Evolutionary conservation across 2,329 filamentous ascomycete species (phyloP).

Genomic region (Alternaria gansuensis): DNA sequence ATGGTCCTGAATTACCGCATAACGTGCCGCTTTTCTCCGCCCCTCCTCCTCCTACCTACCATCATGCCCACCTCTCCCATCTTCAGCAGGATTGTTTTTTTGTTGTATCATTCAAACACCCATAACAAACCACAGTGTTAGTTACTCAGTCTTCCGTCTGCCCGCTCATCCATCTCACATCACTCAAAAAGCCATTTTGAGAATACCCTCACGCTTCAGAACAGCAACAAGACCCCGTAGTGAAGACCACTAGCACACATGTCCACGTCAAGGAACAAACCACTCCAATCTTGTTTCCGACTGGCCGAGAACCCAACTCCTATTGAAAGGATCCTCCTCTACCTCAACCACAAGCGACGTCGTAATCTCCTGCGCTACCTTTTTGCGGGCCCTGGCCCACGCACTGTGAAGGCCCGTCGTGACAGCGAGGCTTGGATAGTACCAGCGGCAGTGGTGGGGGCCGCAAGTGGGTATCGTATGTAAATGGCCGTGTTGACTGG

Average conservation of each 20-base stretch:
- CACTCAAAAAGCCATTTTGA: slow-evolving; percentile 22
- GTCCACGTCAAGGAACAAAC: background rate
- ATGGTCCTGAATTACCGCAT: background rate
- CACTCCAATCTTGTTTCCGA: background rate
- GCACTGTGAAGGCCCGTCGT: background rate
- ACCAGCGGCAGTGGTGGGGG: background rate
- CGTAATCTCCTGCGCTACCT: background rate
- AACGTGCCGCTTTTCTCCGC: background rate
- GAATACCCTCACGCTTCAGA: slow-evolving; percentile 15
- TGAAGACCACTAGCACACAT: background rate
- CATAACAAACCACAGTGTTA: background rate
- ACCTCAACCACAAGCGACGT: background rate
- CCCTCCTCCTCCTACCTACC: background rate
- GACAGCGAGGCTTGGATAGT: background rate
- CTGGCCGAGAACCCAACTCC: background rate
- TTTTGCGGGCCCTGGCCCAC: background rate
- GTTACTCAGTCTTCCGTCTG: background rate
- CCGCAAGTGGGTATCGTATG: background rate
- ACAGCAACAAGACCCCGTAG: slow-evolving; percentile 18
- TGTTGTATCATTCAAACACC: too few species aligned
- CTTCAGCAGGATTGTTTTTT: too few species aligned
- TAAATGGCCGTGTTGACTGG: background rate
- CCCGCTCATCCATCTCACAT: background rate
- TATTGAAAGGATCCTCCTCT: slow-evolving; percentile 24
- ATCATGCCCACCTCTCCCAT: too few species aligned